Base-by-base conservation (phyloP, 139 green algal species). In the Medakamo hakoo region DNA sequence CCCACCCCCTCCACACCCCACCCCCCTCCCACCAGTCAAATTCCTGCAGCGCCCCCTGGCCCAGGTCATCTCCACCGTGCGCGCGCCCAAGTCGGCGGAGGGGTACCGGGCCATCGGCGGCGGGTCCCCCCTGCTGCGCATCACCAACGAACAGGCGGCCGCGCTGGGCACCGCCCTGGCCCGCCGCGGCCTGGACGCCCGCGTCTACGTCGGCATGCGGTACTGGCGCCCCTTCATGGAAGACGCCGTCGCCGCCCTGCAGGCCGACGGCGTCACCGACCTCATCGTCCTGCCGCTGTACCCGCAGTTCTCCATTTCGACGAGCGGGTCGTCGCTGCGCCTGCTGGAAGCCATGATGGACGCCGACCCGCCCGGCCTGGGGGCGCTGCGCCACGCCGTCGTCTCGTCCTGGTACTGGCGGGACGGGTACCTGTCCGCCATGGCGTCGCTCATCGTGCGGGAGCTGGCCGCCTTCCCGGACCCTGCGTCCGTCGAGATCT, bases 141-240 rank as follows among this genome's bases (percentile, higher is more conserved):
- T 98, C 71, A 99, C 93, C 0, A 78, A 96, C 55, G 82, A 96
- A 52, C 91, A 98, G 72, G 91, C 86, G 0, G 59, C 71, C 1
- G 91, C 89, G 5, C 74, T 99, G 55, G 29, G 68, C 2, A 27
- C 27, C 1, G 58, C 84, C 14, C 71, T 97, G 27, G 30, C 62
- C 26, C 18, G 26, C 3, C 62, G 75, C 27, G 79, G 73, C 9
- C 29, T 76, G 29, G 68, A 78, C 49, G 76, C 76, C 25, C 72
- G 82, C 18, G 82, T 90, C 27, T 99, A 98, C 63, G 93, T 98
- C 20, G 93, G 83, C 59, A 99, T 99, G 93, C 83, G 93, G 30
- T 99, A 99, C 75, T 99, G 93, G 93, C 84, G 95, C 52, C 93
- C 93, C 2, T 98, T 95, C 81, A 99, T 91, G 81, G 69, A 90